A percentile compares a stretch with the other conserved stretches of the same genome.
Conservation (phyloP, 148 eudicot genomes). For the Pouteria glomerata region DNA sequence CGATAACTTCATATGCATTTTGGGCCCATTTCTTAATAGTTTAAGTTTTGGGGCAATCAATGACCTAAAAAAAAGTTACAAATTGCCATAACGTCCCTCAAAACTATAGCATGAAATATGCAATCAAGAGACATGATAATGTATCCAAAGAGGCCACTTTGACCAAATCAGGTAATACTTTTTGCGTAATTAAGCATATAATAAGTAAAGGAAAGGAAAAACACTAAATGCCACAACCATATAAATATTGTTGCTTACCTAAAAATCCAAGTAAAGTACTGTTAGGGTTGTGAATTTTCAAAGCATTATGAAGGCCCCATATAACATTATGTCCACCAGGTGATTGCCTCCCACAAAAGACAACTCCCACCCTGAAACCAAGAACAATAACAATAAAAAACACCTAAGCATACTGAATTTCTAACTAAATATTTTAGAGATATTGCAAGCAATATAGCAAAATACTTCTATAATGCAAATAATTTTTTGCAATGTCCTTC, state of each 20-base stretch:
- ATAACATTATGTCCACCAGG: slow-evolving; percentile 99
- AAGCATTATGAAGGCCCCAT: slow-evolving; percentile 90
- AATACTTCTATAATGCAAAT: background rate
- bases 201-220: too few species aligned
- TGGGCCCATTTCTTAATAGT: too few species aligned
- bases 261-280: slow-evolving; percentile 81
- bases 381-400: background rate
- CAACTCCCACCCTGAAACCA: slow-evolving; percentile 73
- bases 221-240: too few species aligned
- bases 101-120: background rate
- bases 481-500: background rate
- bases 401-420: background rate
- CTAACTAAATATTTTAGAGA: background rate
- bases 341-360: slow-evolving; percentile 95
- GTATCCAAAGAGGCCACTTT: background rate
- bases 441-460: background rate
- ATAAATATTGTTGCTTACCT: slow-evolving; percentile 44
- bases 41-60: too few species aligned
- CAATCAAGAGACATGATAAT: slow-evolving; percentile 6
- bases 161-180: background rate
- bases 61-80: background rate
- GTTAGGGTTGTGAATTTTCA: slow-evolving; percentile 68
- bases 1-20: too few species aligned
- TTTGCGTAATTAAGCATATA: background rate
- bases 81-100: background rate